Evolutionary conservation across 345 rosid genomes (phyloP), one percentile per base, ranked within the genome.

Genomic region (Rhodomyrtus tomentosa): DNA sequence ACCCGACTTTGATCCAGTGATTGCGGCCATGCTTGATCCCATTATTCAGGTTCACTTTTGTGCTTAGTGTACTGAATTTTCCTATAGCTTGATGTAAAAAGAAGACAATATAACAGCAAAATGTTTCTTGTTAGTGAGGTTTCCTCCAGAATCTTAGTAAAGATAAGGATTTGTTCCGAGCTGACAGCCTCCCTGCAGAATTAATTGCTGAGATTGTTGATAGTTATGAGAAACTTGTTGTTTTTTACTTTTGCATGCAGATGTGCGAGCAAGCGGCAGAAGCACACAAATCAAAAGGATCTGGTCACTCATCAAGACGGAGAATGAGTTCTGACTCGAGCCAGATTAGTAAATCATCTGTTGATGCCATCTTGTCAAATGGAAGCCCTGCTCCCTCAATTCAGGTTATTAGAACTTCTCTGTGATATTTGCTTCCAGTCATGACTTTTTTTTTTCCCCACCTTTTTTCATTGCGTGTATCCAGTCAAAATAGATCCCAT

Each of bases 211-310:
- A 55, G 27, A 36, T 29, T 56, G 53, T 59, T 68, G 55, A 80
- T 50, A 16, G 10, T 80, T 79, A 18, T 56, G 54, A 25, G 20
- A 32, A 68, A 32, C 45, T 68, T 68, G 45, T 68, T 36, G 0
- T 82, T 86, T 51, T 76, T 87, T 38, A 56, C 24, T 38, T 40
- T 72, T 80, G 59, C 87, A 24, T 86, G 82, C 88, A 95, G 99
- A 97, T 97, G 98, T 95, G 99, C 83, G 99, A 97, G 91, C 96
- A 90, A 91, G 99, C 99, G 10, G 99, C 99, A 59, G 99, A 95
- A 87, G 95, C 98, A 18, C 96, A 97, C 91, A 97, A 94, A 89
- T 95, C 95, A 10, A 95, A 94, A 90, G 91, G 88, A 85, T 86
- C 82, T 45, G 87, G 95, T 27, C 93, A 92, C 50, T 88, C 89